Evolutionary conservation across 805 yeast genomes (phyloP), one percentile per base, ranked within the genome.

Genomic region (Ogataea ramenticola): DNA sequence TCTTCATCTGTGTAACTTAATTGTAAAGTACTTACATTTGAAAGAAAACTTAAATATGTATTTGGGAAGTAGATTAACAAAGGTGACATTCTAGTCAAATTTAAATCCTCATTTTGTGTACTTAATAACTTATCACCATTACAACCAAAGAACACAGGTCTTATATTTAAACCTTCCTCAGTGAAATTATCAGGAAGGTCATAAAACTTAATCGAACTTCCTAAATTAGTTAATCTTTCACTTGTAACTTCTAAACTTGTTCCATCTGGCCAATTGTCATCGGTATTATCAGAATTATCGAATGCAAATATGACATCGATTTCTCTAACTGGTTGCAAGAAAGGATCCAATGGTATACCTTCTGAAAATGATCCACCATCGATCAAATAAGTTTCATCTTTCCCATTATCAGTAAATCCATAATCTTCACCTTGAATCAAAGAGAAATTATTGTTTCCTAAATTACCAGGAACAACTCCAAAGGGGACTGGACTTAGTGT

Each of bases 131-230:
- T 72, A 1, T 66, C 53, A 16, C 85, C 75, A 57, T 84, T 75
- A 64, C 96, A 86, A 26, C 96, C 96, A 58, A 87, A 87, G 64
- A 87, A 86, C 1, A 79, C 71, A 26, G 95, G 95, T 48, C 64
- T 71, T 16, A 75, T 62, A 26, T 82, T 80, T 47, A 84, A 69
- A 41, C 82, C 83, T 46, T 65, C 51, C 42, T 71, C 69, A 31
- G 74, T 60, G 57, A 86, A 83, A 1, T 86, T 75, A 35, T 70
- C 65, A 9, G 96, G 95, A 30, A 86, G 83, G 48, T 80, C 72
- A 16, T 93, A 93, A 66, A 82, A 84, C 2, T 77, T 62, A 17
- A 80, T 73, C 3, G 49, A 45, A 52, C 77, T 74, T 19, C 22
- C 17, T 3, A 15, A 14, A 16, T 3, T 7, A 3, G n/a, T 12